Base-by-base conservation (phyloP, 83 land plant genomes). In the Picea abies region DNA sequence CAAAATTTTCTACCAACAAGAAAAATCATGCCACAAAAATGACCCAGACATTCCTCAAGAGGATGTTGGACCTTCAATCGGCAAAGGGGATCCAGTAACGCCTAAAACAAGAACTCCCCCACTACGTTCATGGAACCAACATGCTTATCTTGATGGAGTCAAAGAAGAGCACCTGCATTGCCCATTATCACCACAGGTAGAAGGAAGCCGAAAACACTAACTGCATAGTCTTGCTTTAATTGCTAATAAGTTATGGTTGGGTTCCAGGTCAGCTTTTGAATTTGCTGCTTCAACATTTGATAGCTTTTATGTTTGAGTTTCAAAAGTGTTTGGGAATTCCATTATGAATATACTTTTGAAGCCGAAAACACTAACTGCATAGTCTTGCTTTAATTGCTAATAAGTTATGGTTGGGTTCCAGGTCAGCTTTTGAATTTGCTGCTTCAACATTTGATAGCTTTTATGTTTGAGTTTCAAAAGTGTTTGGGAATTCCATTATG, bases 31-130 rank as follows among this genome's bases (percentile, higher is more conserved):
- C 26, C 86, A 82, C 0, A 88, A 85, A 62, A 60, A 10, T 84
- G 92, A 85, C 47, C 62, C 20, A 10, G 68, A 37, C 22, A 25
- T 65, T 15, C 17, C 65, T 5, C 22, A 19, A 63, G 86, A 86
- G 61, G 83, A 83, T 49, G 17, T 52, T 63, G 81, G 67, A 75
- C 44, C 23, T 32, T 29, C 29, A 56, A 23, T 23, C 3, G 17
- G 35, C n/a, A 84, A 70, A 49, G 58, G 72, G 3, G 78, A 80
- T 87, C 95, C 93, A 3, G 86, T 68, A 47, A 90, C 93, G 15
- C 94, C 94, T 0, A 87, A 85, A 22, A 86, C 87, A 60, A 62
- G 8, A 49, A 89, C 91, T 56, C 95, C 93, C 7, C 95, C 90
- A 52, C 91, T 84, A 60, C 72, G 89, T 23, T 76, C 71, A 25